Evolutionary conservation across 768 basidiomycete genomes (phyloP), one percentile per base, ranked within the genome.

Genomic region (Boletus speciosus): DNA sequence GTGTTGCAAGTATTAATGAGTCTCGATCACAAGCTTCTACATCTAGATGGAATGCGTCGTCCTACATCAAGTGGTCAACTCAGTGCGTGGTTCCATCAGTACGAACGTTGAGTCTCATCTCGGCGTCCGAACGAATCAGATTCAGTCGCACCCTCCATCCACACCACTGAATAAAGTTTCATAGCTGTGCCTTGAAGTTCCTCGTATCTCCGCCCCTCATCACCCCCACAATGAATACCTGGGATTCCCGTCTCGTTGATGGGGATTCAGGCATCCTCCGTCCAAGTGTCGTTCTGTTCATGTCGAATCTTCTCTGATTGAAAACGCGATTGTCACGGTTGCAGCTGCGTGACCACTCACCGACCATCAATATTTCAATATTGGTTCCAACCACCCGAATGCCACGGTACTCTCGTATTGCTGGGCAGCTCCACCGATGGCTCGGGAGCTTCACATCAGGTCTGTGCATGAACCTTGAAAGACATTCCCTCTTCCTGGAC

Each of bases 61-160:
- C 35, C 53, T 39, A 61, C 52, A 52, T 52, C 47, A 49, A 34
- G 54, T 19, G 36, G 36, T n/a, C 36, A 36, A 19, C 47, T 19
- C 8, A 27, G 36, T 19, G 19, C 29, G 36, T 48, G 36, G 47
- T 48, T 48, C 47, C 47, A 38, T 38, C 37, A 29, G 8, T 19
- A 9, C 11, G 35, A 37, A 37, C 23, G 47, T 49, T 29, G 55
- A 37, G 37, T 27, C 47, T 66, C 64, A 65, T 66, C 55, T 66
- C 59, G 66, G 61, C 47, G 51, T 50, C 64, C 60, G 66, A 61
- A 44, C 59, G 61, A 57, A 56, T 58, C 51, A 47, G 56, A 56
- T 63, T 42, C 27, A 42, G 50, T 59, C 32, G 25, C 19, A 31
- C 46, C 29, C 38, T 43, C 45, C 54, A 27, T 57, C 52, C 39